Percentiles rank a stretch among this genome's conserved stretches.
Conservation (phyloP, 306 rosid species). For the Pueraria montana region DNA sequence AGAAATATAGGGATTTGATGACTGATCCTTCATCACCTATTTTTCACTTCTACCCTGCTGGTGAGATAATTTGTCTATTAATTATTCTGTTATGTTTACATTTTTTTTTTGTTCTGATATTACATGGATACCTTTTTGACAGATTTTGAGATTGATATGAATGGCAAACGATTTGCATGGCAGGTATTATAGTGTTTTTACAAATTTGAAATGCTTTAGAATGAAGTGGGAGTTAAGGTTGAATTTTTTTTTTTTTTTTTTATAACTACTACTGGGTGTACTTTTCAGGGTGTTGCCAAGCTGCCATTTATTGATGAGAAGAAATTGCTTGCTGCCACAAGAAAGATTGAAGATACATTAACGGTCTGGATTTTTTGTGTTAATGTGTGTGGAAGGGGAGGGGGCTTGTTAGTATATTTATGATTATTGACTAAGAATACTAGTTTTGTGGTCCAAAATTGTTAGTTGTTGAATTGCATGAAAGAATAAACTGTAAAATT, state of each 20-base stretch:
- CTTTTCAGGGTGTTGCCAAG: conserved; percentile 78
- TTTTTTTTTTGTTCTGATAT: conserved; percentile 7
- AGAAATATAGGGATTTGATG: conserved; percentile 77
- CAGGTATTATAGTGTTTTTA: conserved; percentile 60
- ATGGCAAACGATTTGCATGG: conserved; percentile 92
- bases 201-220: conserved; percentile 19
- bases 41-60: conserved; percentile 73
- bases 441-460: conserved; percentile 15
- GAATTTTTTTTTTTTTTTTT: background rate
- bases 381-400: conserved; percentile 5
- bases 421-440: conserved; percentile 5
- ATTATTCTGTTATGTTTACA: conserved; percentile 14
- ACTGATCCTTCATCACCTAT: conserved; percentile 74
- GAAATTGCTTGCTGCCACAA: conserved; percentile 71
- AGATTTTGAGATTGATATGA: conserved; percentile 92
- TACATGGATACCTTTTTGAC: conserved; percentile 33
- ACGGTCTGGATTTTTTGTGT: conserved; percentile 57
- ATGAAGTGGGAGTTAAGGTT: conserved; percentile 23
- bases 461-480: conserved; percentile 30
- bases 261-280: conserved; percentile 19
- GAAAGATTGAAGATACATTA: conserved; percentile 76
- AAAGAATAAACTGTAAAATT: conserved; percentile 30
- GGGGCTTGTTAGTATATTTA: background rate
- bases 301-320: conserved; percentile 85
- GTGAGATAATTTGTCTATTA: conserved; percentile 52